A percentile compares a stretch with the other conserved stretches of the same genome.
phyloP scores from a whole-genome alignment of 306 rosid species.

The Lathyrus sativus region DNA sequence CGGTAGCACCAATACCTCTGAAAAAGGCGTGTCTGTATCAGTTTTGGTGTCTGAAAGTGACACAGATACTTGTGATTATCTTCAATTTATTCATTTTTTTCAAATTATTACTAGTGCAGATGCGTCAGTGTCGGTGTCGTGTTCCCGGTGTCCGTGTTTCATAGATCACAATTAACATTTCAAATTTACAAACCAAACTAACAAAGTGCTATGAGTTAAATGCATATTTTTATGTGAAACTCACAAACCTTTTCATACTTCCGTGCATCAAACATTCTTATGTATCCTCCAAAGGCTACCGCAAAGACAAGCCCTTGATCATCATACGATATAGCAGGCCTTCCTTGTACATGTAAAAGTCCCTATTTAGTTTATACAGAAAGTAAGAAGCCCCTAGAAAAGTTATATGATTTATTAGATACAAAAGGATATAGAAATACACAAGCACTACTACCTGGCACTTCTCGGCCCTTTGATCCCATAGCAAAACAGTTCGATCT shows the following conservation, averaged over 20 bases:
- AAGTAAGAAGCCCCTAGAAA: constrained; percentile 37
- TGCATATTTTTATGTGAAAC: constrained; percentile 24
- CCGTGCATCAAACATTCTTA: constrained; percentile 92
- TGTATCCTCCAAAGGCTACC: constrained; percentile 84
- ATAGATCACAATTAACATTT: constrained; percentile 14
- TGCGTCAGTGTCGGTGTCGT: too few relatives aligned
- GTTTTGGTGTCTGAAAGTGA: too few relatives aligned
- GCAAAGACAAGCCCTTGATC: constrained; percentile 94
- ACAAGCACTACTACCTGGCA: constrained; percentile 68
- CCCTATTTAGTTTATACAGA: constrained; percentile 55
- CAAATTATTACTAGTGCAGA: too few relatives aligned
- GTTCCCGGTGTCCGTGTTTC: too few relatives aligned
- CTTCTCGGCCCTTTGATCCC: constrained; percentile 96
- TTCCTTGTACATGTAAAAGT: constrained; percentile 90
- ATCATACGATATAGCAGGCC: constrained; percentile 91
- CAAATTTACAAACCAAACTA: constrained; percentile 24
- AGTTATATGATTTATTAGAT: constrained; percentile 32
- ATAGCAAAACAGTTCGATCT: constrained; percentile 86
- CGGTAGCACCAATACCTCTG: too few relatives aligned
- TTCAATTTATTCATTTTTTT: too few relatives aligned
- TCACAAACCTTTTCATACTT: constrained; percentile 79
- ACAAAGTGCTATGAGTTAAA: background rate
- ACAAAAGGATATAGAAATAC: constrained; percentile 29
- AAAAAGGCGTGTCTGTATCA: too few relatives aligned
- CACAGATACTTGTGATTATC: too few relatives aligned